Base-by-base conservation (phyloP, 345 rosid species). In the Populus ilicifolia region DNA sequence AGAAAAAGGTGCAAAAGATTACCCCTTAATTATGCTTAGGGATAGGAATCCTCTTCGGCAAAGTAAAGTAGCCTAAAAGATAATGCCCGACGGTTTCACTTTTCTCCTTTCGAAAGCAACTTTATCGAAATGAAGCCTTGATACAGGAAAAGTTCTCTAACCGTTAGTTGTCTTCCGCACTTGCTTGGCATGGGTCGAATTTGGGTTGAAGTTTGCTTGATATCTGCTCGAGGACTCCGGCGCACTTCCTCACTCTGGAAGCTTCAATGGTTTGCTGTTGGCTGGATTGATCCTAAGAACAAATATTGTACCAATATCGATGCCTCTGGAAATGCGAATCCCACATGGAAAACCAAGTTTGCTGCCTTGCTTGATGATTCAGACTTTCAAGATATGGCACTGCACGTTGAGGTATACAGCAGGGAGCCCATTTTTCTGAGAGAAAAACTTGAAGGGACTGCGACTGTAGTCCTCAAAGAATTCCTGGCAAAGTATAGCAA, bases 251-350 rank as follows among this genome's bases (percentile, higher is more conserved):
- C 92, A 0, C 85, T 90, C 67, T 90, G 96, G 90, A 95, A 92
- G 85, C 89, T 88, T 50, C 99, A 95, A n/a, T 93, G 98, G 97
- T 92, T 83, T 74, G 97, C 97, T 5, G 96, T 91, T 50, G 98
- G 98, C 2, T 95, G 99, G 98, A 82, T 92, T 50, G 89, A 93
- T 80, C 96, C 97, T 30, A 85, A 87, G 78, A 83, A 90, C 84
- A 95, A 92, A 85, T 95, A 95, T 75, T 92, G 97, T 80, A 89
- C 99, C 74, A 87, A 88, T 82, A 84, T 95, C 27, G 92, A 90
- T 83, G 86, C 87, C 80, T 83, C 93, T 13, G 91, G 93, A 76
- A 87, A 86, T 65, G 84, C 89, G 61, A 91, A 90, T 70, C 97
- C 97, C 4, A 80, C 83, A 0, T 93, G 99, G 99, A 90, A 80